These are phyloP conservation scores for Meredithiella fracta DNA, from an alignment of 2,329 filamentous ascomycete species.

Conservation along the genomic window DNA sequence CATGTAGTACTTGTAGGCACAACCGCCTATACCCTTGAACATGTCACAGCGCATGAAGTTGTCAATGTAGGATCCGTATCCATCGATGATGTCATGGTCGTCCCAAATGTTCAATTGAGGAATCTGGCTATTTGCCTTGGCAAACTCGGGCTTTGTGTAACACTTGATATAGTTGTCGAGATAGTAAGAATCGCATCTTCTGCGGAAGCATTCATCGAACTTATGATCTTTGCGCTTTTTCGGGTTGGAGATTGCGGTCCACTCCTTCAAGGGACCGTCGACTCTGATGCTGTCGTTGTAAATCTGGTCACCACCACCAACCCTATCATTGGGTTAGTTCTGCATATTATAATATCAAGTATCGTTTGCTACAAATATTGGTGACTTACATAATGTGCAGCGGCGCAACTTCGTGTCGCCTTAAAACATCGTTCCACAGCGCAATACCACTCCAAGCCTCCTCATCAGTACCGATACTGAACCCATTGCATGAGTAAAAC, in stretches of 20 bases:
- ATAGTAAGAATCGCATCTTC: conserved; percentile 79
- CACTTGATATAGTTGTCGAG: conserved; percentile 72
- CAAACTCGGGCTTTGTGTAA: conserved; percentile 76
- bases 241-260: conserved; percentile 72
- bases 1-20: conserved; percentile 96
- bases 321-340: conserved; percentile 18
- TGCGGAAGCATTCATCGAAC: conserved; percentile 64
- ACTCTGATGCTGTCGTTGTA: conserved; percentile 92
- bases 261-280: conserved; percentile 60
- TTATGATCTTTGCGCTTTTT: conserved; percentile 62
- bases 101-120: conserved; percentile 97
- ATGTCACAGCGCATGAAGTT: conserved; percentile 87
- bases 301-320: conserved; percentile 88
- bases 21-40: conserved; percentile 78
- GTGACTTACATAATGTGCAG: conserved; percentile 77
- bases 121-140: conserved; percentile 75
- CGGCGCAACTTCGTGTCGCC: conserved; percentile 60
- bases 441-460: conserved; percentile 79
- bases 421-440: conserved; percentile 84
- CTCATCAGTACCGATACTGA: conserved; percentile 74
- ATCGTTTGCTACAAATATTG: not conserved
- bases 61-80: conserved; percentile 85
- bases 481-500: conserved; percentile 97
- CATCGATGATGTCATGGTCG: conserved; percentile 86
- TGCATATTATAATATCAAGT: not conserved